Evolutionary conservation across 306 rosid species (phyloP), one percentile per base, ranked within the genome.

Genomic region (Cyclanthera cordifolia): DNA sequence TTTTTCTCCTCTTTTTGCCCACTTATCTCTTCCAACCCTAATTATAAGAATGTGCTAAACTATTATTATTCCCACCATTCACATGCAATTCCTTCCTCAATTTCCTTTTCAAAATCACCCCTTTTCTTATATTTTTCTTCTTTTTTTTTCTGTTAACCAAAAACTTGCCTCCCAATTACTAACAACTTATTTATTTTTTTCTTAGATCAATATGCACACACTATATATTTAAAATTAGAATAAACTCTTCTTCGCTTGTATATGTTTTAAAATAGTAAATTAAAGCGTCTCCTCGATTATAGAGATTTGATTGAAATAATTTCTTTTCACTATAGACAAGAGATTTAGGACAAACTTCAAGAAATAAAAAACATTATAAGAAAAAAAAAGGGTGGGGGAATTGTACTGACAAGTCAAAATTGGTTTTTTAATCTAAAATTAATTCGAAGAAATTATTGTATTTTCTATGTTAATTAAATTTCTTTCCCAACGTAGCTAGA

Each of bases 401-500:
- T n/a, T n/a, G n/a, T n/a, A n/a, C n/a, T n/a, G n/a, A n/a, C n/a
- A n/a, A n/a, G n/a, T n/a, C n/a, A n/a, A 52, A 53, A 20, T 53
- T 53, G 17, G 3, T 55, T 55, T 0, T 12, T 55, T 55, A 14
- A 5, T 55, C 39, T 4, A 43, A 4, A 19, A 51, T 17, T 2
- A 51, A 53, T 53, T 53, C 6, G 23, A 30, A 34, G 5, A 43
- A 43, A 41, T 5, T 39, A 20, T 20, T 63, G 69, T 19, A 39
- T 63, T 63, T 63, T 19, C 51, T 4, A 63, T 41, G 69, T 13
- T 10, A 4, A 0, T 60, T 8, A n/a, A 30, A 5, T 63, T 41
- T 41, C 52, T 63, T 63, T 64, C 70, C 70, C 70, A 64, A 64
- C 53, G 70, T 21, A 64, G 70, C 13, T 30, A 64, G 8, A 64